Conservation (phyloP, 2,329 filamentous ascomycete genomes). For the Fusarium sp. region DNA sequence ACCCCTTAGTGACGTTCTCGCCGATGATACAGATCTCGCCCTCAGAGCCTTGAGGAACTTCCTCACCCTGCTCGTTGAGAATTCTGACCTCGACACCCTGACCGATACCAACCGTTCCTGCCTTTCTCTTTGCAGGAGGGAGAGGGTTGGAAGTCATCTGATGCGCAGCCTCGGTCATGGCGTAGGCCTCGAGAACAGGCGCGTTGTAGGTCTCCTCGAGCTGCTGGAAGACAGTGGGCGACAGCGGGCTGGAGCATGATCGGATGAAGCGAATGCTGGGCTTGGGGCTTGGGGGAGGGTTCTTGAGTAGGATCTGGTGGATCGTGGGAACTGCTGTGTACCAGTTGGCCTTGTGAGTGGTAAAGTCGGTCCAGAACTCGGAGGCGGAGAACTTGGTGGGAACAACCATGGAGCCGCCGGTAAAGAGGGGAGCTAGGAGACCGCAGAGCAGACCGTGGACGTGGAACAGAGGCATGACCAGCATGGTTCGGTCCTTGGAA, state of each 20-base stretch:
- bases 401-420: constrained; percentile 84
- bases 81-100: constrained; percentile 89
- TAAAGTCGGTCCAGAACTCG: constrained; percentile 87
- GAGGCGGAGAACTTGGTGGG: constrained; percentile 84
- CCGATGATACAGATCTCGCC: constrained; percentile 88
- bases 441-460: constrained; percentile 90
- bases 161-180: constrained; percentile 92
- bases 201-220: constrained; percentile 83
- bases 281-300: constrained; percentile 75
- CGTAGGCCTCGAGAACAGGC: constrained; percentile 90
- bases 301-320: constrained; percentile 88
- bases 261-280: constrained; percentile 88
- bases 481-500: constrained; percentile 80
- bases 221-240: constrained; percentile 84
- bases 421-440: constrained; percentile 82
- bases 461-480: constrained; percentile 93
- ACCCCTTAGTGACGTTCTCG: constrained; percentile 87
- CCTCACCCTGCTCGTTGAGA: constrained; percentile 77
- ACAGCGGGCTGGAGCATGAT: constrained; percentile 87
- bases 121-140: constrained; percentile 80
- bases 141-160: constrained; percentile 86
- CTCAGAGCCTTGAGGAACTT: constrained; percentile 77
- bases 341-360: constrained; percentile 84
- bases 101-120: constrained; percentile 85
- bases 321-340: constrained; percentile 95